Evolutionary conservation across 345 rosid genomes (phyloP).

Genomic region (Gossypium anomalum): DNA sequence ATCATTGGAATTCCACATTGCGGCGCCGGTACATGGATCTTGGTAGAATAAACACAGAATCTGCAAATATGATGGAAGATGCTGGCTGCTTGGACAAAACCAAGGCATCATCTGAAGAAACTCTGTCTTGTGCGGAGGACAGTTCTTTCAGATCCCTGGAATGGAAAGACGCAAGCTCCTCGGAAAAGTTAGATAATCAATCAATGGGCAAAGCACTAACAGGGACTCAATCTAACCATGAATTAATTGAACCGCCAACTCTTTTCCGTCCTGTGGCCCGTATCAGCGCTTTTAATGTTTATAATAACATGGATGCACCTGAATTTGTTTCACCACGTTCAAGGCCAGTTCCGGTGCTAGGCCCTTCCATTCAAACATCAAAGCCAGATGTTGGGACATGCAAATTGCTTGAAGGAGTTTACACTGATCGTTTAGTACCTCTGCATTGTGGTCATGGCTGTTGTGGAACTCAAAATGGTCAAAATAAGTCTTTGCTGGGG

Average conservation of each 20-base stretch:
- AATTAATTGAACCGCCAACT: constrained; percentile 41
- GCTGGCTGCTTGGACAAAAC: constrained; percentile 40
- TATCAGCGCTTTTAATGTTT: constrained; percentile 53
- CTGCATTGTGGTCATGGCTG: constrained; percentile 70
- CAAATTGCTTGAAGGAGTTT: constrained; percentile 52
- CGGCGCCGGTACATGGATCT: constrained; percentile 38
- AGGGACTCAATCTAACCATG: constrained; percentile 31
- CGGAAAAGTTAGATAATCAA: constrained; percentile 40
- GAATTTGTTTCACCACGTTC: constrained; percentile 34
- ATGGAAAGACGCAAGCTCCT: constrained; percentile 50
- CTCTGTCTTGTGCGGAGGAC: constrained; percentile 62
- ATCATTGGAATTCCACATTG: constrained; percentile 85
- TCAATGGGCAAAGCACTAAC: constrained; percentile 28
- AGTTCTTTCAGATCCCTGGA: constrained; percentile 49
- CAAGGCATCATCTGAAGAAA: constrained; percentile 68
- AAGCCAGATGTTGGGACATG: constrained; percentile 46
- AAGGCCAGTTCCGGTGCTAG: constrained; percentile 30
- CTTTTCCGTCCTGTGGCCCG: constrained; percentile 68
- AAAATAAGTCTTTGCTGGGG: constrained; percentile 54
- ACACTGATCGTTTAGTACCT: constrained; percentile 56
- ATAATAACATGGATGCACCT: constrained; percentile 32
- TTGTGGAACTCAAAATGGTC: constrained; percentile 33
- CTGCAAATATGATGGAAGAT: constrained; percentile 36
- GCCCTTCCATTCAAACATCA: constrained; percentile 37
- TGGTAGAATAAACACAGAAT: constrained; percentile 29